Evolutionary conservation across 495 filamentous ascomycete genomes (phyloP).

Genomic region (Aspergillus sclerotiicarbonarius): DNA sequence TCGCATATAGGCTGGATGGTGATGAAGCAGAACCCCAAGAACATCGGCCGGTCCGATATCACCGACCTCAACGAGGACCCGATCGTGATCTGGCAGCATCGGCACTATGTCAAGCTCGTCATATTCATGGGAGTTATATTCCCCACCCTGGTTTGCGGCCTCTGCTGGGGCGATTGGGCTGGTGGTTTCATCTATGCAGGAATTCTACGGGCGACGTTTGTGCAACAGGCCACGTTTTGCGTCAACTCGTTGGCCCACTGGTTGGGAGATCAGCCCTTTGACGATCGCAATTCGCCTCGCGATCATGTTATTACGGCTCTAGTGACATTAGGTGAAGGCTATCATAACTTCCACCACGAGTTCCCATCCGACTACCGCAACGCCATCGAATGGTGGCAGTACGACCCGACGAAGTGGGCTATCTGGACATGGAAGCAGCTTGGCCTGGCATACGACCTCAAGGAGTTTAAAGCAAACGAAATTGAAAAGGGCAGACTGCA

Average conservation of each 20-base stretch:
- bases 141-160: constrained; percentile 70
- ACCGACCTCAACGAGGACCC: constrained; percentile 83
- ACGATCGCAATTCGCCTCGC: constrained; percentile 87
- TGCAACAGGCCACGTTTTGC: constrained; percentile 93
- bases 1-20: constrained; percentile 86
- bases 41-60: constrained; percentile 84
- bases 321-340: constrained; percentile 86
- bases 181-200: constrained; percentile 86
- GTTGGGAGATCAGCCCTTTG: constrained; percentile 91
- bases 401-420: constrained; percentile 92
- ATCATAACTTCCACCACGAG: constrained; percentile 97
- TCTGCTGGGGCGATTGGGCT: constrained; percentile 76
- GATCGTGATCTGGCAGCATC: constrained; percentile 84
- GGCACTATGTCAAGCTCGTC: constrained; percentile 75
- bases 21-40: constrained; percentile 78
- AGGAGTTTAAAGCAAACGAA: constrained; percentile 86
- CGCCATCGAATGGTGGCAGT: constrained; percentile 88
- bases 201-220: constrained; percentile 84
- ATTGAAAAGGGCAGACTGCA: constrained; percentile 92
- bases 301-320: constrained; percentile 87
- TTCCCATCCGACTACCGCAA: constrained; percentile 95
- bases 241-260: constrained; percentile 93
- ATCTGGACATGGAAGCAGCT: constrained; percentile 85
- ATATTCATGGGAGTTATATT: constrained; percentile 77
- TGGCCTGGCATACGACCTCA: constrained; percentile 82